Base-by-base conservation (phyloP, 1,284 basidiomycete genomes). In the Leccinum fallax region DNA sequence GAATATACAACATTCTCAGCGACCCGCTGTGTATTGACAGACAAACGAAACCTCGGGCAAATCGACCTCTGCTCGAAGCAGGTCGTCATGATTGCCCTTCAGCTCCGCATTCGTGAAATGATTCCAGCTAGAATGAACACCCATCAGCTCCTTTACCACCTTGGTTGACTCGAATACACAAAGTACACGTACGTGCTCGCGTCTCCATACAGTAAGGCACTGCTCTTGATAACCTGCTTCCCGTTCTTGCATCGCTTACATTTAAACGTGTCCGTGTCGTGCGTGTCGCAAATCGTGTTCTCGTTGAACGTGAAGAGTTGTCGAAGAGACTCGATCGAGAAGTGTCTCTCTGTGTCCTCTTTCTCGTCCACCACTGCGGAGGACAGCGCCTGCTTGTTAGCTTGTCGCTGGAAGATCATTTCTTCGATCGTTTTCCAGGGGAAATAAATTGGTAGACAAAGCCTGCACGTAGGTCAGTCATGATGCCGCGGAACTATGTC, bases 281-380 rank as follows among this genome's bases (percentile, higher is more conserved):
- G 97, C 36, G 97, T 98, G 74, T 99, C 95, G 71, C 93, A 95
- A 5, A 88, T 74, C 7, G 96, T 97, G 58, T 88, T 80, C 68
- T 95, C 90, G 62, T 96, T 95, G 81, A 96, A 96, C 55, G 87
- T 82, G 83, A 99, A 99, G 55, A 99, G 81, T 73, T 98, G 92
- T 26, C 95, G 85, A 32, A 99, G 83, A 48, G 93, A 84, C 70
- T 98, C 95, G 56, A 92, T 75, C 0, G 95, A 96, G 79, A 98
- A 99, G 76, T 98, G 96, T 1, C 97, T 89, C 64, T 97, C 97
- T 0, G 94, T 88, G 71, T 97, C 94, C 77, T 97, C 93, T 65
- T 95, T 97, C 75, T 98, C 95, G 74, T 99, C 97, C 11, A 99
- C 96, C 4, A 99, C 96, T 24, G 95, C 95, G 0, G 96, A 95